phyloP scores from a whole-genome alignment of 2,329 filamentous ascomycete species.

The Leptographium flavum region DNA sequence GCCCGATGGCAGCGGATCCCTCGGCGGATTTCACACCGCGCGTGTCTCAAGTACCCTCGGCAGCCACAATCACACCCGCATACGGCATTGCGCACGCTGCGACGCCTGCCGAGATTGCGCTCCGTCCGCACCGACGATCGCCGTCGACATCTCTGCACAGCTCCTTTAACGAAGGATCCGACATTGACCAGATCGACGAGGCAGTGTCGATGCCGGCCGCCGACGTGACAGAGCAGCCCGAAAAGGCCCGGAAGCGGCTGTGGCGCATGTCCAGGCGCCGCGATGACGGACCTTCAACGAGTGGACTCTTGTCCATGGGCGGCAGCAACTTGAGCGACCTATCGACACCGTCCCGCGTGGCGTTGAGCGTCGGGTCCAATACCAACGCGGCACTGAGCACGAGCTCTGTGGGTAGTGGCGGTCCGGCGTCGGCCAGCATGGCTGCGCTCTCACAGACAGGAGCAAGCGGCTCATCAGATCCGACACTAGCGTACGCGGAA shows the following conservation, averaged over 20 bases:
- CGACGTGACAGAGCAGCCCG: conserved; percentile 22
- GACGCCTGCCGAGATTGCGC: conserved; percentile 27
- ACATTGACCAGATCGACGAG: conserved; percentile 61
- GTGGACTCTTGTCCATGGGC: not conserved
- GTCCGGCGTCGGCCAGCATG: conserved; percentile 11
- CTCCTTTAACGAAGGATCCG: conserved; percentile 66
- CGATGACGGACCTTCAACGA: conserved; percentile 29
- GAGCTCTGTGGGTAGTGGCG: conserved; percentile 51
- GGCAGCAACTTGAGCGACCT: conserved; percentile 4
- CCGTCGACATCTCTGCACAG: conserved; percentile 67
- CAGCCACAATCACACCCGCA: conserved; percentile 7
- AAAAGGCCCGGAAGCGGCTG: conserved; percentile 56
- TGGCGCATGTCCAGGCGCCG: conserved; percentile 59
- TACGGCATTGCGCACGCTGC: conserved; percentile 22
- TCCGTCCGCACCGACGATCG: conserved; percentile 52
- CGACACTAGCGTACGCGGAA: conserved; percentile 24
- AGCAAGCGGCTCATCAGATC: conserved; percentile 37
- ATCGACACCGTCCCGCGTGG: conserved; percentile 23
- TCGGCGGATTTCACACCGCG: conserved; percentile 30
- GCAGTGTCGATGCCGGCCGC: conserved; percentile 12
- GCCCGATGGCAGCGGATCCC: conserved; percentile 11
- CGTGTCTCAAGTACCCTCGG: conserved; percentile 29
- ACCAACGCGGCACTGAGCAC: conserved; percentile 50
- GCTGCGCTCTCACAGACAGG: conserved; percentile 33
- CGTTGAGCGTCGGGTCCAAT: conserved; percentile 40